phyloP scores from a whole-genome alignment of 202 grass and related monocot genomes.

The Panicum virgatum region DNA sequence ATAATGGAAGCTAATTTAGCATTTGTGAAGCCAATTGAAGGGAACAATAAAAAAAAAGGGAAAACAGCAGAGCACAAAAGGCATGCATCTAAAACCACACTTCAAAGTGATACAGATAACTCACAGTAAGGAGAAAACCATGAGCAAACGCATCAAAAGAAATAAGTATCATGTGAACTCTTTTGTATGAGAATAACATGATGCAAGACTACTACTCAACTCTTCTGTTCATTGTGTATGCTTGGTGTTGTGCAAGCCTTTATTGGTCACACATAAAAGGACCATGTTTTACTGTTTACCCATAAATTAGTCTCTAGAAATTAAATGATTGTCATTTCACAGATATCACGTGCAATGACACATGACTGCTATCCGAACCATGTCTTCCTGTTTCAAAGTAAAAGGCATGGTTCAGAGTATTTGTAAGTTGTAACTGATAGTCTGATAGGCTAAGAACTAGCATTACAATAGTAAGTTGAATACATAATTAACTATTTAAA shows the following conservation, averaged over 20 bases:
- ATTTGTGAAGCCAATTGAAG: conserved; percentile 20
- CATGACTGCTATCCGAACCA: background rate
- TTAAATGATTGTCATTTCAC: background rate
- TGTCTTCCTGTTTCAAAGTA: background rate
- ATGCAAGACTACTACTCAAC: background rate
- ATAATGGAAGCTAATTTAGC: conserved; percentile 27
- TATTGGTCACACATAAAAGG: background rate
- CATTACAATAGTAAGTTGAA: background rate
- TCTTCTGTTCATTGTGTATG: conserved; percentile 3
- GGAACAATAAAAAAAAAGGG: background rate
- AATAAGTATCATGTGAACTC: conserved; percentile 6
- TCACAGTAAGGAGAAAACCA: conserved; percentile 18
- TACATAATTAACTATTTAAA: conserved; percentile 1
- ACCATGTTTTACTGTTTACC: background rate
- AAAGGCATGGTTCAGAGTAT: conserved; percentile 3
- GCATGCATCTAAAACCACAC: background rate
- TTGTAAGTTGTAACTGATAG: conserved; percentile 4
- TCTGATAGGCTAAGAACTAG: background rate
- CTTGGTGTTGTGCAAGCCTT: background rate
- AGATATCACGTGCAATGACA: background rate
- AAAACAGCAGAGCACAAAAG: background rate
- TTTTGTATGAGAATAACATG: background rate
- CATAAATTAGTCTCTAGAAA: conserved; percentile 9
- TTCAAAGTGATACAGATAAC: background rate
- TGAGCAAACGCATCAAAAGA: background rate